phyloP scores from a whole-genome alignment of 495 filamentous ascomycete species.

The Penicillium paradoxum region DNA sequence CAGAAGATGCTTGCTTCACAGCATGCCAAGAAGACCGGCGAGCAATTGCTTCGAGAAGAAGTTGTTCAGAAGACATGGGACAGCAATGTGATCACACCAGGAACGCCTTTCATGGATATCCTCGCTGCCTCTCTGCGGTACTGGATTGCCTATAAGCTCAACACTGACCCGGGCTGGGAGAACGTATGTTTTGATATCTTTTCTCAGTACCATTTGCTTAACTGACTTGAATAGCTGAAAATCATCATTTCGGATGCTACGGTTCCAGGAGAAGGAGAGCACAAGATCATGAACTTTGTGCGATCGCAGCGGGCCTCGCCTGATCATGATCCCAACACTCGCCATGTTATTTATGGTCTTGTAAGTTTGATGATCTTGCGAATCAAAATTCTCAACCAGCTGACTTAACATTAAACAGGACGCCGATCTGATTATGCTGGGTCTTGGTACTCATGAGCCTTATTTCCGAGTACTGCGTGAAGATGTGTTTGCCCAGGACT shows the following conservation, averaged over 20 bases:
- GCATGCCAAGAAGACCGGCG: slow-evolving; percentile 51
- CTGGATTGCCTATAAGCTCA: slow-evolving; percentile 95
- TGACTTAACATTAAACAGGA: slow-evolving; percentile 46
- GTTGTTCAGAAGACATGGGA: slow-evolving; percentile 92
- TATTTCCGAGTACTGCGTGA: slow-evolving; percentile 96
- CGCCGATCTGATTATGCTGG: slow-evolving; percentile 98
- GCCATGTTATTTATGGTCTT: slow-evolving; percentile 91
- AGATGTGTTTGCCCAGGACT: slow-evolving; percentile 91
- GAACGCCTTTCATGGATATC: slow-evolving; percentile 98
- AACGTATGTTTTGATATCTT: slow-evolving; percentile 1
- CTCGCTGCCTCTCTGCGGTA: slow-evolving; percentile 87
- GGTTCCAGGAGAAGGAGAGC: slow-evolving; percentile 95
- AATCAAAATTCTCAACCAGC: not conserved
- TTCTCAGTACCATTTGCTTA: not conserved
- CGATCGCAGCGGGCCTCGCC: slow-evolving; percentile 86
- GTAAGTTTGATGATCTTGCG: slow-evolving; percentile 22
- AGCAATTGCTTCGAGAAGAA: slow-evolving; percentile 56
- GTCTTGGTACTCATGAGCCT: slow-evolving; percentile 93
- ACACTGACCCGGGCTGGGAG: slow-evolving; percentile 70
- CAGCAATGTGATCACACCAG: slow-evolving; percentile 93
- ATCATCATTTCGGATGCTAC: slow-evolving; percentile 97
- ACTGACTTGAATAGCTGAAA: slow-evolving; percentile 58
- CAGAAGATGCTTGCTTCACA: slow-evolving; percentile 70
- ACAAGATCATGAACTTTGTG: slow-evolving; percentile 99
- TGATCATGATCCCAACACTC: slow-evolving; percentile 92